Base-by-base conservation (phyloP, 371 early-diverging fungal species). In the Mucor piriformis region DNA sequence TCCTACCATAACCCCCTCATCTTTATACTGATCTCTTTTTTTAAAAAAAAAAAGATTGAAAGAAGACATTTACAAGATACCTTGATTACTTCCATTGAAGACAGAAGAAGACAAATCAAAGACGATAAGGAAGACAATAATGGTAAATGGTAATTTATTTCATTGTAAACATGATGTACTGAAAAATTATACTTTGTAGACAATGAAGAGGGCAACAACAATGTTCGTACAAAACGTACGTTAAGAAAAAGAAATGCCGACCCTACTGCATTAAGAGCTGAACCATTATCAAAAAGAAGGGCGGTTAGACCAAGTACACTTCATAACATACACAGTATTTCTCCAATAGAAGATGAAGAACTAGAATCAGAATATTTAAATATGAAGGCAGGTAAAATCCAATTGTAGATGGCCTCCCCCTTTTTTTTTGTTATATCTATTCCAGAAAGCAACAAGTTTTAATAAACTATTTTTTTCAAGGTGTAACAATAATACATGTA, bases 31-130 rank as follows among this genome's bases (percentile, higher is more conserved):
- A 13, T 27, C 27, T 23, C 51, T n/a, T 50, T 6, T 50, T 50
- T 50, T 34, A 18, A 29, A 11, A 33, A n/a, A 0, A 18, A n/a
- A 12, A 27, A 59, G 54, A 53, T 15, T 25, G 61, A 60, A 40
- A 24, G 53, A 38, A 60, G 52, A 18, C 47, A 46, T 16, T 21
- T 60, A 20, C 48, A 53, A 27, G 48, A 57, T 1, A 57, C 47
- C 4, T 35, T 77, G n/a, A 65, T 77, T 44, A 32, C 54, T 29
- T 72, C 73, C 2, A 70, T 77, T 47, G 68, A 72, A 43, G 75
- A 77, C 33, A 65, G 63, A 16, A 63, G 73, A 49, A 72, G 66
- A 49, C 62, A 64, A 40, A 64, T 74, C 15, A 61, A 63, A 18
- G 78, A 77, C 8, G 73, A 76, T 42, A 59, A 63, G 10, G 64